A percentile compares a stretch with the other conserved stretches of the same genome.
Evolutionary conservation across 2,329 filamentous ascomycete species (phyloP).

Genomic region (Penicillium sp.): DNA sequence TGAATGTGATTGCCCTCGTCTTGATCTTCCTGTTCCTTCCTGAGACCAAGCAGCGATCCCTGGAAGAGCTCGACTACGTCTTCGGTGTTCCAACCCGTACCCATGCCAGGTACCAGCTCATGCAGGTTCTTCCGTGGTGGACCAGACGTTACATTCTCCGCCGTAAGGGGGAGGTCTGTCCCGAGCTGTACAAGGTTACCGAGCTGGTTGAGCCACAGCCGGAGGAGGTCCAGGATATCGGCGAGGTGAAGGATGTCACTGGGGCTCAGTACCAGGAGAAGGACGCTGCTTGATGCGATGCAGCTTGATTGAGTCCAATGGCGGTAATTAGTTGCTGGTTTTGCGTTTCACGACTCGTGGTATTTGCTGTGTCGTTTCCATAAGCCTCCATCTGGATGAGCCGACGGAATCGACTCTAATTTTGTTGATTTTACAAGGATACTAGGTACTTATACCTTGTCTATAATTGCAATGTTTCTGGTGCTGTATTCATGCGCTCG

Average conservation of each 20-base stretch:
- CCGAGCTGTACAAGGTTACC: constrained; percentile 49
- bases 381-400: not conserved
- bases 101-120: constrained; percentile 58
- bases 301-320: not conserved
- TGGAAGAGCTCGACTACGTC: constrained; percentile 57
- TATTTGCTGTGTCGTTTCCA: not conserved
- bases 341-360: not conserved
- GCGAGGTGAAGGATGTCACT: not conserved
- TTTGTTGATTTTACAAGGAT: not conserved
- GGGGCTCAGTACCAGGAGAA: not conserved
- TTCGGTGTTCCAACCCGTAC: constrained; percentile 56
- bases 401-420: not conserved
- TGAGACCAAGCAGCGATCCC: constrained; percentile 54
- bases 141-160: constrained; percentile 59
- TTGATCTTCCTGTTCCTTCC: constrained; percentile 62
- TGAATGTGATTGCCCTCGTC: constrained; percentile 59
- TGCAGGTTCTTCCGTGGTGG: constrained; percentile 60
- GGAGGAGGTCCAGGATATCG: not conserved
- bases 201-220: not conserved
- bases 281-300: not conserved
- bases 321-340: not conserved
- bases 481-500: not conserved
- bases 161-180: constrained; percentile 50
- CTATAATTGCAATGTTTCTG: not conserved
- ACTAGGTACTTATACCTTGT: not conserved